Conservation (phyloP, 208 protist species). For the Trypanosoma caninum region DNA sequence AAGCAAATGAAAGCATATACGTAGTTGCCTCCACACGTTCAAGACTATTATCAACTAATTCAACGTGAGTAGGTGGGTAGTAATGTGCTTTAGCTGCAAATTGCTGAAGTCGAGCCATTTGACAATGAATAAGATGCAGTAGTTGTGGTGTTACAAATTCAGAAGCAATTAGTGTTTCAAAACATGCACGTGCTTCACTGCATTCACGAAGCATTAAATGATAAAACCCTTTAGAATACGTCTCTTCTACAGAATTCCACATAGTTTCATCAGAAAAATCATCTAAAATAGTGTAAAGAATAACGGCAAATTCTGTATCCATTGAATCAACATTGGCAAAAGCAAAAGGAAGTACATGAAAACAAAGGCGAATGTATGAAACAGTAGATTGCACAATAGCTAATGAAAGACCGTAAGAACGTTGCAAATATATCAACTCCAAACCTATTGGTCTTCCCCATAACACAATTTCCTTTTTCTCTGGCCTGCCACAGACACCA, state of each 20-base stretch:
- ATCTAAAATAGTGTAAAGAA: conserved; percentile 30
- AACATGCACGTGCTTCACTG: conserved; percentile 4
- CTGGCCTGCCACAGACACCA: conserved; percentile 32
- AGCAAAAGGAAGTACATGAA: conserved; percentile 36
- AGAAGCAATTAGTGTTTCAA: conserved; percentile 4
- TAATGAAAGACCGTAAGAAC: conserved; percentile 25
- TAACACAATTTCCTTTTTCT: conserved; percentile 34
- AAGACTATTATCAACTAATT: neutral
- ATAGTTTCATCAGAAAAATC: neutral
- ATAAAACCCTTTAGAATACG: conserved; percentile 1
- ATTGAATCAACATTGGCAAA: conserved; percentile 17
- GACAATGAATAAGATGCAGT: neutral
- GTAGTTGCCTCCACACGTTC: neutral
- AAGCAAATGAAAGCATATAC: neutral
- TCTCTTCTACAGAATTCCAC: conserved; percentile 4
- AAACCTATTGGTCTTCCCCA: conserved; percentile 24
- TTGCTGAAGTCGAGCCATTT: neutral
- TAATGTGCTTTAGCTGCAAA: neutral
- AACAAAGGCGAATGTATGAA: conserved; percentile 27
- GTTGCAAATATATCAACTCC: conserved; percentile 29
- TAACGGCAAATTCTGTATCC: conserved; percentile 15
- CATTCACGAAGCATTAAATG: neutral
- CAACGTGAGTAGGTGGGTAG: neutral
- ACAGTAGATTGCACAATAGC: conserved; percentile 34
- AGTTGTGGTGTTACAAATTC: conserved; percentile 2